phyloP scores from a whole-genome alignment of 768 basidiomycete species.

The Phylloporus arenicola region DNA sequence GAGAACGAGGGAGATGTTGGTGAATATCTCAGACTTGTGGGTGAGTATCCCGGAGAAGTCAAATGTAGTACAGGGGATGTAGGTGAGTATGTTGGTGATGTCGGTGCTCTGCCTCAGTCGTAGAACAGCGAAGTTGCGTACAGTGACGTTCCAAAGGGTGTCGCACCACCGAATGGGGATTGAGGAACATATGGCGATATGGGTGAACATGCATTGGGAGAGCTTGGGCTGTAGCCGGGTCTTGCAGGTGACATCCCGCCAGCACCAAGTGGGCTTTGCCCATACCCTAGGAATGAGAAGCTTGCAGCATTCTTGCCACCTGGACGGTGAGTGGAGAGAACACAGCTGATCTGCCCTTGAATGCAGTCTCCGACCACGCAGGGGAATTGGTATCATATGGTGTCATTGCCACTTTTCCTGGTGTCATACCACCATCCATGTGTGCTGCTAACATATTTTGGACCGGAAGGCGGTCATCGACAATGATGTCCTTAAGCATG shows the following conservation, averaged over 20 bases:
- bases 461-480: slow-evolving; percentile 89
- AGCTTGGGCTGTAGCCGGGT: slow-evolving; percentile 86
- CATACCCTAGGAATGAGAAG: slow-evolving; percentile 71
- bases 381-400: slow-evolving; percentile 94
- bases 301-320: slow-evolving; percentile 73
- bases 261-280: slow-evolving; percentile 80
- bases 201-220: slow-evolving; percentile 83
- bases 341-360: slow-evolving; percentile 80
- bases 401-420: slow-evolving; percentile 89
- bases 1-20: slow-evolving; percentile 83
- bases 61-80: slow-evolving; percentile 79
- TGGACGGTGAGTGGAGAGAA: slow-evolving; percentile 94
- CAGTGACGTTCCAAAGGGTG: slow-evolving; percentile 75
- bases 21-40: slow-evolving; percentile 78
- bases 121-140: slow-evolving; percentile 86
- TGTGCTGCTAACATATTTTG: slow-evolving; percentile 75
- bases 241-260: slow-evolving; percentile 87
- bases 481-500: slow-evolving; percentile 97
- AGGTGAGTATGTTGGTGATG: slow-evolving; percentile 84
- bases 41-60: slow-evolving; percentile 68
- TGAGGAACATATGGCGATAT: slow-evolving; percentile 87
- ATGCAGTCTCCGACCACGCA: slow-evolving; percentile 68
- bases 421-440: slow-evolving; percentile 84
- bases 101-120: slow-evolving; percentile 54
- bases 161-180: slow-evolving; percentile 77